phyloP scores from a whole-genome alignment of 2,329 filamentous ascomycete species.

The Paecilomyces formosus region DNA sequence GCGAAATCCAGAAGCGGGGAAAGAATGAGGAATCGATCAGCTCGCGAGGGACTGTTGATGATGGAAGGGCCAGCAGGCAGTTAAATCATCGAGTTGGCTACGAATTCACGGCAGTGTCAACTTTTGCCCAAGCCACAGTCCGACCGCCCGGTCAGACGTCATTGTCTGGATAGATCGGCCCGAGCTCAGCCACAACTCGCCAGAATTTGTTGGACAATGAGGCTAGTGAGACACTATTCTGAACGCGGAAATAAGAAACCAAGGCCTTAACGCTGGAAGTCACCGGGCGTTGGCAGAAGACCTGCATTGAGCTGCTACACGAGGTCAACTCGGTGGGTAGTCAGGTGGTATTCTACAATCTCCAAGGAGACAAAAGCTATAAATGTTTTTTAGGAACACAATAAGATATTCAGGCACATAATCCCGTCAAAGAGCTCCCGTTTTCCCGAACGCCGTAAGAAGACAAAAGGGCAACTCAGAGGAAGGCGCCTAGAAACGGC shows the following conservation, averaged over 20 bases:
- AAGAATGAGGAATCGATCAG: not conserved
- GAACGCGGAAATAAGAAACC: not conserved
- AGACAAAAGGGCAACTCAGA: constrained; percentile 23
- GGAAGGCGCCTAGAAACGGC: constrained; percentile 14
- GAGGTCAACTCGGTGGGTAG: not conserved
- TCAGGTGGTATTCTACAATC: constrained; percentile 9
- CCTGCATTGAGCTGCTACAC: not conserved
- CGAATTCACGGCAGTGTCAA: constrained; percentile 25
- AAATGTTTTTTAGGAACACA: constrained; percentile 26
- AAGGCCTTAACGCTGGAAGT: no score
- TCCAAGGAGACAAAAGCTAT: constrained; percentile 18
- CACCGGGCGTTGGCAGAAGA: not conserved
- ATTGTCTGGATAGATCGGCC: constrained; percentile 16
- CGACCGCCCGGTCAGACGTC: constrained; percentile 20
- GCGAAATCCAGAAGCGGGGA: not conserved
- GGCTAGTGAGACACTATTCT: not conserved
- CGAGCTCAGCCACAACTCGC: constrained; percentile 6
- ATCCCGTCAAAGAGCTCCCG: constrained; percentile 31
- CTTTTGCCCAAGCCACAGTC: constrained; percentile 2
- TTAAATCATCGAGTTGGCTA: constrained; percentile 8
- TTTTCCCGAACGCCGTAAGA: constrained; percentile 38
- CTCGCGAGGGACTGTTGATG: not conserved
- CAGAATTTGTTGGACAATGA: not conserved
- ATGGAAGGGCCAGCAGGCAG: not conserved
- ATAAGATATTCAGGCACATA: constrained; percentile 25